Base-by-base conservation (phyloP, 768 basidiomycete species). In the Lactarius sp. region DNA sequence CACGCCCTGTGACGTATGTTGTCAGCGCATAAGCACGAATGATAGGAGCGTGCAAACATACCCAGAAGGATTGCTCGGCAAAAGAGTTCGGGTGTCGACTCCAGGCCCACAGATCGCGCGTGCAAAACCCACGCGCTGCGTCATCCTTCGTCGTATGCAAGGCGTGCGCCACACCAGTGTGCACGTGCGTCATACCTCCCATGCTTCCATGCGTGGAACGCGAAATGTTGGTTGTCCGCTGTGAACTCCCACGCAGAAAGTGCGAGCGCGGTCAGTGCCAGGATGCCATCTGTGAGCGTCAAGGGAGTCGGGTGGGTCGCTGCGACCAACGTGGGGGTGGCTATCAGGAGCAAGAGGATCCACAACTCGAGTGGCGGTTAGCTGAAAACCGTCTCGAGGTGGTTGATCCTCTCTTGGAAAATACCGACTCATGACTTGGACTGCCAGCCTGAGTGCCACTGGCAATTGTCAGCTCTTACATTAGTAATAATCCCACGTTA, bases 41-140 rank as follows among this genome's bases (percentile, higher is more conserved):
- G 27, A 27, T 27, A 22, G 12, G 39, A 1, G 33, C 39, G n/a
- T 3, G 53, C 31, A 46, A 1, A 58, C 31, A 54, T 66, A 90
- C 88, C 88, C 88, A 95, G 75, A 95, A 93, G 16, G 77, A 73
- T 73, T 95, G 94, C 73, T 98, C 96, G 73, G 90, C 94, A 1
- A 87, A 76, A 72, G 93, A 95, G 74, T 98, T 98, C 41, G 96
- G 94, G 74, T 98, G 96, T 16, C 96, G 79, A 2, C 84, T 85
- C 79, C 86, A 95, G 2, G 84, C 81, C 90, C 91, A 98, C 7
- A 98, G 73, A 4, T 95, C 95, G 20, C 81, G 79, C 0, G 93
- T 92, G 31, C 87, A 75, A 72, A 98, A 98, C 0, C 96, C 96
- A 12, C 94, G 80, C 65, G 85, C 77, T 1, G 80, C 82, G 73